phyloP scores from a whole-genome alignment of 2,329 filamentous ascomycete species.

The Escovopsis weberi region DNA sequence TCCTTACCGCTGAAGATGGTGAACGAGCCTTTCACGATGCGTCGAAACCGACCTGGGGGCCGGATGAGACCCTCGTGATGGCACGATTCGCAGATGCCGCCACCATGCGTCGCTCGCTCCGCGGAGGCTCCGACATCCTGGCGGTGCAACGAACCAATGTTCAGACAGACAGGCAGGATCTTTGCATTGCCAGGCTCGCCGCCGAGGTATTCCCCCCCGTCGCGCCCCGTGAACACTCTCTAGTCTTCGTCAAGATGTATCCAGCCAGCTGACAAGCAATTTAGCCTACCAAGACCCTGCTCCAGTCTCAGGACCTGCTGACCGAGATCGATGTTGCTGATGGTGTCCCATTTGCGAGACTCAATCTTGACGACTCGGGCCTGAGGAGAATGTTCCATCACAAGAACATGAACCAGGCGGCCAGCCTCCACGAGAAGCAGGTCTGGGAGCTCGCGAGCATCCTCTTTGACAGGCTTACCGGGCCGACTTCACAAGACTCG shows the following conservation, averaged over 20 bases:
- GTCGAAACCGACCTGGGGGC: slow-evolving; percentile 68
- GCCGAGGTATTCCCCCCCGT: slow-evolving; percentile 28
- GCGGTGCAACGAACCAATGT: slow-evolving; percentile 30
- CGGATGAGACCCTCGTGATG: slow-evolving; percentile 58
- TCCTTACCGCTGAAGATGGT: slow-evolving; percentile 44
- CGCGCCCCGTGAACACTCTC: not conserved
- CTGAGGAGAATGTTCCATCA: slow-evolving; percentile 26
- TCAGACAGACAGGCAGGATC: slow-evolving; percentile 47
- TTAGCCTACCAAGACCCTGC: slow-evolving; percentile 39
- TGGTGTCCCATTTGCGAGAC: slow-evolving; percentile 44
- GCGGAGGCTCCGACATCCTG: slow-evolving; percentile 16
- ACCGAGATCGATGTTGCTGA: slow-evolving; percentile 39
- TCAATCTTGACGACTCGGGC: slow-evolving; percentile 27
- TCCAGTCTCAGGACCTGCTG: slow-evolving; percentile 39
- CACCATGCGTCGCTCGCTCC: slow-evolving; percentile 17
- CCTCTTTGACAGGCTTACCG: slow-evolving; percentile 58
- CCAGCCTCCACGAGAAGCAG: slow-evolving; percentile 48
- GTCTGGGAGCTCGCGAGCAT: slow-evolving; percentile 81
- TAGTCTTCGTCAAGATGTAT: not conserved
- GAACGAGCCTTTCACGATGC: slow-evolving; percentile 58
- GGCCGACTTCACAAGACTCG: slow-evolving; percentile 25
- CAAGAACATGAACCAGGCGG: slow-evolving; percentile 26
- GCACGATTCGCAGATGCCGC: slow-evolving; percentile 23
- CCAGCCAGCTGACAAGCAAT: slow-evolving; percentile 7
- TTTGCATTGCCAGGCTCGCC: slow-evolving; percentile 50